Percentiles rank a stretch among this genome's conserved stretches.
These are phyloP conservation scores for Aspergillus hiratsukae DNA, from an alignment of 2,329 filamentous ascomycete genomes.

Conservation along the genomic window DNA sequence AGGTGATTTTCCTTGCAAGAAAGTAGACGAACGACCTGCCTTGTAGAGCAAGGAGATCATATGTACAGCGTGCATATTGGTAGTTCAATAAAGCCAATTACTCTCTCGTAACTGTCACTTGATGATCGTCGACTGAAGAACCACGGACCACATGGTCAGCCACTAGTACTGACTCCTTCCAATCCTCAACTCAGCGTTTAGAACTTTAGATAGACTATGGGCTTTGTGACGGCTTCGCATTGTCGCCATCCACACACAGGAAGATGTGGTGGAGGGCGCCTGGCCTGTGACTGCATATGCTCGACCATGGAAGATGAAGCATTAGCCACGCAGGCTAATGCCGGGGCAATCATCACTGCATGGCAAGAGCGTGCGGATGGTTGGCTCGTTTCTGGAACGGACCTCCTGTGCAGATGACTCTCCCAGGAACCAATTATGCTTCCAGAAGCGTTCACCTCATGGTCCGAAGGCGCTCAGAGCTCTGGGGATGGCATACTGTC, in stretches of 20 bases:
- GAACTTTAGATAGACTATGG: background rate
- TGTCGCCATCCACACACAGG: background rate
- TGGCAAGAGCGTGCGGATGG: slow-evolving; percentile 10
- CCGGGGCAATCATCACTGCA: slow-evolving; percentile 19
- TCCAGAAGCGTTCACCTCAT: slow-evolving; percentile 7
- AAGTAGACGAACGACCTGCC: background rate
- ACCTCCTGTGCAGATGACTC: slow-evolving; percentile 16
- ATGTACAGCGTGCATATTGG: background rate
- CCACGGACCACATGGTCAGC: background rate
- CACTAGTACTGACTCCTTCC: too few species aligned
- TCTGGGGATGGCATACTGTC: background rate
- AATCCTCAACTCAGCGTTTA: too few species aligned
- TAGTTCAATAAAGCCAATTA: background rate
- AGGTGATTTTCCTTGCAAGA: background rate
- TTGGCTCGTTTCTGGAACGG: slow-evolving; percentile 10
- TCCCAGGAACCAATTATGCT: slow-evolving; percentile 10
- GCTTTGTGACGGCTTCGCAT: background rate
- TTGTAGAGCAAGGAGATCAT: background rate
- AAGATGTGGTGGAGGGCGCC: background rate
- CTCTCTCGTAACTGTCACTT: background rate
- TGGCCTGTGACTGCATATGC: slow-evolving; percentile 8
- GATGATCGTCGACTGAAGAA: background rate
- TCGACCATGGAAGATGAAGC: slow-evolving; percentile 10
- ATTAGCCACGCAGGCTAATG: slow-evolving; percentile 13
- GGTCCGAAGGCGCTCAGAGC: slow-evolving; percentile 3